Percentiles rank a stretch among this genome's conserved stretches.
These are phyloP conservation scores for Helotiales sp. DNA, from an alignment of 2,329 filamentous ascomycete genomes.

Conservation along the genomic window DNA sequence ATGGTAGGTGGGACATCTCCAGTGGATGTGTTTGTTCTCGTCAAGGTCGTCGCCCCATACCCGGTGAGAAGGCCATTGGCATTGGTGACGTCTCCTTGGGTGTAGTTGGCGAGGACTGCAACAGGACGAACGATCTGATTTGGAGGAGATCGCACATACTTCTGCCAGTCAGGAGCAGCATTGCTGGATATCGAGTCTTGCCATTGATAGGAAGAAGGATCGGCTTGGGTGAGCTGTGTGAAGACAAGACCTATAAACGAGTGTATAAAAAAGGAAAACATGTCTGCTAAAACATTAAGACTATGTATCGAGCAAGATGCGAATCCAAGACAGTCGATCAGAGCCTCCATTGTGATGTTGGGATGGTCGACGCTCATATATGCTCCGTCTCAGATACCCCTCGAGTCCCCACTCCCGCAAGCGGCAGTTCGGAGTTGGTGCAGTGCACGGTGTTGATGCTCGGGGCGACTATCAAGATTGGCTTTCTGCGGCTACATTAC, in stretches of 20 bases:
- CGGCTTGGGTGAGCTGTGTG: neutral
- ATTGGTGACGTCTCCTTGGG: slow-evolving; percentile 41
- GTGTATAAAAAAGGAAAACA: neutral
- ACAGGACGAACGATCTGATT: slow-evolving; percentile 36
- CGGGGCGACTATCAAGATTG: slow-evolving; percentile 9
- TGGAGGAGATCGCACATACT: slow-evolving; percentile 41
- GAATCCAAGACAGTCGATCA: neutral
- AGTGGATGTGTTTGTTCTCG: neutral
- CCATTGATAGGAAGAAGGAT: slow-evolving; percentile 10
- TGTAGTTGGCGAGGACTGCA: slow-evolving; percentile 35
- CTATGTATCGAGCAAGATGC: neutral
- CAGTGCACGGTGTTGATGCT: neutral
- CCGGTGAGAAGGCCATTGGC: slow-evolving; percentile 36
- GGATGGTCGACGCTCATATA: slow-evolving; percentile 9
- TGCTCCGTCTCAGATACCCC: slow-evolving; percentile 4
- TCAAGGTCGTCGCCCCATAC: slow-evolving; percentile 36
- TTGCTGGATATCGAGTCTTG: slow-evolving; percentile 6
- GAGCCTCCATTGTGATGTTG: neutral
- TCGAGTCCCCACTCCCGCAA: neutral
- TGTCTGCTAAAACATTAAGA: neutral
- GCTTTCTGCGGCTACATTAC: neutral
- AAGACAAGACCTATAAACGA: slow-evolving; percentile 1
- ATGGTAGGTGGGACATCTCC: slow-evolving; percentile 36
- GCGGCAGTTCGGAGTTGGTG: slow-evolving; percentile 1
- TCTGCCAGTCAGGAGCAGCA: slow-evolving; percentile 36